Evolutionary conservation across 345 rosid species (phyloP).

Genomic region (Acer saccharum): DNA sequence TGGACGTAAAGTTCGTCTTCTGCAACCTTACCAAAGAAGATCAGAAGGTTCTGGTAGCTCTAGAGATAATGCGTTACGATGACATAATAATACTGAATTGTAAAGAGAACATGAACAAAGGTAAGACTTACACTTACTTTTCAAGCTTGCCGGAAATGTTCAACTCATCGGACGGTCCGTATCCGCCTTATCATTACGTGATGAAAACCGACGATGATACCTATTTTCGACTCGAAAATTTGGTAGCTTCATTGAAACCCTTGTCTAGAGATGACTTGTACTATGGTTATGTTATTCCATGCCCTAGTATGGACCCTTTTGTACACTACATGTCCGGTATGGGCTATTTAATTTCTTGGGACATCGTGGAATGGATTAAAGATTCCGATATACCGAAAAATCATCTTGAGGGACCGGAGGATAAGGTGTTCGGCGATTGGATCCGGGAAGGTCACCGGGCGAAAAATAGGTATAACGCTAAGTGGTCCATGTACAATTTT

Average conservation of each 20-base stretch:
- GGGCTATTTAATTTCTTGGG: slow-evolving; percentile 92
- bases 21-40: slow-evolving; percentile 91
- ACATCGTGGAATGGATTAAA: slow-evolving; percentile 79
- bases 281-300: slow-evolving; percentile 84
- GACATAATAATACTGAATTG: slow-evolving; percentile 81
- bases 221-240: slow-evolving; percentile 52
- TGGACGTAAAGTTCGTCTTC: slow-evolving; percentile 88
- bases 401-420: slow-evolving; percentile 79
- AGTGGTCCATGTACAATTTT: slow-evolving; percentile 87
- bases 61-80: slow-evolving; percentile 85
- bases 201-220: slow-evolving; percentile 86
- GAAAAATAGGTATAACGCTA: slow-evolving; percentile 67
- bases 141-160: slow-evolving; percentile 71
- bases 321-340: slow-evolving; percentile 90
- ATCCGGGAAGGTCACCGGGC: slow-evolving; percentile 63
- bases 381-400: slow-evolving; percentile 68
- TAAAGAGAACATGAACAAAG: slow-evolving; percentile 84
- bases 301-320: slow-evolving; percentile 87
- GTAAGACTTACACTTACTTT: slow-evolving; percentile 82
- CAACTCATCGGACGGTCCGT: slow-evolving; percentile 31
- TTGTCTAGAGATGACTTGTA: slow-evolving; percentile 78
- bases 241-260: slow-evolving; percentile 63
- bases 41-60: slow-evolving; percentile 75
- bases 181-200: slow-evolving; percentile 85
- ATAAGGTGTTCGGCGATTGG: slow-evolving; percentile 75